These are phyloP conservation scores for Epithemia pelagica DNA, from an alignment of 108 stramenopile species.

Conservation along the genomic window DNA sequence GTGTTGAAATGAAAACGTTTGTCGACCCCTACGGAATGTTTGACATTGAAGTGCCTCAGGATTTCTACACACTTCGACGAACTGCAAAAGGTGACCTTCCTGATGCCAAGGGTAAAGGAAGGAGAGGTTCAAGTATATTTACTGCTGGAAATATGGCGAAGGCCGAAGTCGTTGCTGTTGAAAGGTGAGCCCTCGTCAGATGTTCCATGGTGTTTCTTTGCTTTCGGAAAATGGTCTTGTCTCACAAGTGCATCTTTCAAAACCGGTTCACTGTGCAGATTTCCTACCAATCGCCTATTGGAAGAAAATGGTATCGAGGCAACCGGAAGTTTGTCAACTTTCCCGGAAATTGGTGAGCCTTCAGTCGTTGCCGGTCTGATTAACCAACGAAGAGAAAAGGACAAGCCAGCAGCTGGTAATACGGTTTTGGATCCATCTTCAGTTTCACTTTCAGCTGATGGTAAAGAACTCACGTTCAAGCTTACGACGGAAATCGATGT, in stretches of 20 bases:
- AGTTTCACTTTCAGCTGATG: conserved; percentile 45
- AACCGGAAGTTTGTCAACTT: conserved; percentile 60
- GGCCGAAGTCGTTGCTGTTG: conserved; percentile 80
- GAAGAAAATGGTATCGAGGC: conserved; percentile 78
- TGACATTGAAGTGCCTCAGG: conserved; percentile 46
- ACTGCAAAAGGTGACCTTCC: conserved; percentile 77
- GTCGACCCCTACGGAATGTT: conserved; percentile 62
- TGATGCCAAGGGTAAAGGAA: conserved; percentile 71
- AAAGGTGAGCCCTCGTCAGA: conserved; percentile 38
- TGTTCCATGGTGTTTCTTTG: no score
- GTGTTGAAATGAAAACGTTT: conserved; percentile 61
- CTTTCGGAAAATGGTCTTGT: conserved; percentile 8
- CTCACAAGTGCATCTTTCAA: background rate
- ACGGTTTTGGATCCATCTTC: conserved; percentile 31
- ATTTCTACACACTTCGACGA: conserved; percentile 64
- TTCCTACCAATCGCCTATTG: conserved; percentile 51
- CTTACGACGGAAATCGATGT: conserved; percentile 73
- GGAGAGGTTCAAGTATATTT: conserved; percentile 75
- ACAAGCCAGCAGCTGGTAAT: conserved; percentile 43
- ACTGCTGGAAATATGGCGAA: conserved; percentile 83
- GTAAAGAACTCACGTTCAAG: conserved; percentile 47
- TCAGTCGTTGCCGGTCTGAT: conserved; percentile 61
- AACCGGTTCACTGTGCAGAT: conserved; percentile 21
- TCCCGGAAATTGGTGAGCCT: conserved; percentile 56
- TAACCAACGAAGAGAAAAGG: conserved; percentile 61